phyloP scores from a whole-genome alignment of 2,329 filamentous ascomycete species.

The Arthrobotrys megalospora region DNA sequence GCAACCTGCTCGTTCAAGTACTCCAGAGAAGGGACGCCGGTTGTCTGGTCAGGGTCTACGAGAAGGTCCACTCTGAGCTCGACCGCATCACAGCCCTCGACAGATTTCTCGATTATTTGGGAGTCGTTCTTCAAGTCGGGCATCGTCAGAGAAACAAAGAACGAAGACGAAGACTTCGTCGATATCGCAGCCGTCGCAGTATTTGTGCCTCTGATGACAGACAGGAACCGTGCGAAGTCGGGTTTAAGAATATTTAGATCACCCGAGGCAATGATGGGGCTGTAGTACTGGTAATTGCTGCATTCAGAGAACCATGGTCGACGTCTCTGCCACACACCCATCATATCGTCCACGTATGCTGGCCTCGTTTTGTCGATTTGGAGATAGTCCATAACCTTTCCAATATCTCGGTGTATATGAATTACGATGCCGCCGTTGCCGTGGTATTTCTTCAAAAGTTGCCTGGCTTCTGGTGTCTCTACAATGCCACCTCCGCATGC shows the following conservation, averaged over 20 bases:
- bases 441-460: constrained; percentile 81
- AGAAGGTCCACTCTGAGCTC: constrained; percentile 94
- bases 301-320: constrained; percentile 92
- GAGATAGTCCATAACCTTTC: constrained; percentile 89
- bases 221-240: constrained; percentile 82
- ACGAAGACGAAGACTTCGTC: constrained; percentile 79
- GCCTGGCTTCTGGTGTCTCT: constrained; percentile 83
- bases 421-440: constrained; percentile 85
- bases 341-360: constrained; percentile 92
- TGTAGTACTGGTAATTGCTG: constrained; percentile 95
- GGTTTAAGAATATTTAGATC: constrained; percentile 73
- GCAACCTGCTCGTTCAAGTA: constrained; percentile 87
- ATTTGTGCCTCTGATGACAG: constrained; percentile 77
- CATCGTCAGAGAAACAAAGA: constrained; percentile 92
- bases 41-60: constrained; percentile 75
- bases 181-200: constrained; percentile 73
- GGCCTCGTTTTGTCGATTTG: constrained; percentile 90
- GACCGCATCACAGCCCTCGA: constrained; percentile 90
- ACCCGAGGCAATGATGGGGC: constrained; percentile 74
- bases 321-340: constrained; percentile 88
- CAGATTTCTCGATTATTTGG: constrained; percentile 77
- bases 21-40: constrained; percentile 76
- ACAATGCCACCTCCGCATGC: constrained; percentile 96
- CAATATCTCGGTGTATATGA: constrained; percentile 87
- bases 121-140: constrained; percentile 74